Evolutionary conservation across 805 yeast species (phyloP).

Genomic region (Kregervanrija pseudodelftensis): DNA sequence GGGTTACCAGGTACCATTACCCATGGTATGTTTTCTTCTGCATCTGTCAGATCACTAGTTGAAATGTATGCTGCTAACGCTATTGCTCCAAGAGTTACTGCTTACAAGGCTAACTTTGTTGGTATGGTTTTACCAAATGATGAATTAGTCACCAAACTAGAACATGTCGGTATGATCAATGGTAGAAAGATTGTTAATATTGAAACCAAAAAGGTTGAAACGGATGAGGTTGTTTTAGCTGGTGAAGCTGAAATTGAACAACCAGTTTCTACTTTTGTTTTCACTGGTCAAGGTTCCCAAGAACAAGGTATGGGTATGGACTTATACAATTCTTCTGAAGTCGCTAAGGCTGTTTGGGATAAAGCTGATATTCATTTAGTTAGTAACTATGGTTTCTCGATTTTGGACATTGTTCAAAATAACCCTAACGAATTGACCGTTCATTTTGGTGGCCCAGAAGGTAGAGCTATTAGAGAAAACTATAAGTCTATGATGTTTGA

Average conservation of each 20-base stretch:
- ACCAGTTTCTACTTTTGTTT: slow-evolving; percentile 92
- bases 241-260: slow-evolving; percentile 99
- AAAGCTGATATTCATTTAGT: slow-evolving; percentile 92
- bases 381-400: slow-evolving; percentile 93
- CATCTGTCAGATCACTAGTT: slow-evolving; percentile 87
- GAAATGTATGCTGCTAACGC: slow-evolving; percentile 99
- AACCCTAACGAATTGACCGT: slow-evolving; percentile 94
- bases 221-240: slow-evolving; percentile 66
- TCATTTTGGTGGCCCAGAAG: slow-evolving; percentile 97
- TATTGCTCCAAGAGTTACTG: slow-evolving; percentile 92
- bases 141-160: slow-evolving; percentile 75
- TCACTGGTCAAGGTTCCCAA: slow-evolving; percentile 99
- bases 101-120: slow-evolving; percentile 81
- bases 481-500: slow-evolving; percentile 97
- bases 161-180: slow-evolving; percentile 97
- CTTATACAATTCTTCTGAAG: slow-evolving; percentile 80
- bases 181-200: slow-evolving; percentile 97
- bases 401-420: slow-evolving; percentile 87
- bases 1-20: slow-evolving; percentile 95
- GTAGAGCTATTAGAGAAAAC: slow-evolving; percentile 89
- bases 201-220: slow-evolving; percentile 77
- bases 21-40: slow-evolving; percentile 98
- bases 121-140: slow-evolving; percentile 99
- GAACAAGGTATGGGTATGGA: slow-evolving; percentile 99
- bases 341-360: slow-evolving; percentile 96